Conservation (phyloP, 768 basidiomycete species). For the Termitomyces sp. region DNA sequence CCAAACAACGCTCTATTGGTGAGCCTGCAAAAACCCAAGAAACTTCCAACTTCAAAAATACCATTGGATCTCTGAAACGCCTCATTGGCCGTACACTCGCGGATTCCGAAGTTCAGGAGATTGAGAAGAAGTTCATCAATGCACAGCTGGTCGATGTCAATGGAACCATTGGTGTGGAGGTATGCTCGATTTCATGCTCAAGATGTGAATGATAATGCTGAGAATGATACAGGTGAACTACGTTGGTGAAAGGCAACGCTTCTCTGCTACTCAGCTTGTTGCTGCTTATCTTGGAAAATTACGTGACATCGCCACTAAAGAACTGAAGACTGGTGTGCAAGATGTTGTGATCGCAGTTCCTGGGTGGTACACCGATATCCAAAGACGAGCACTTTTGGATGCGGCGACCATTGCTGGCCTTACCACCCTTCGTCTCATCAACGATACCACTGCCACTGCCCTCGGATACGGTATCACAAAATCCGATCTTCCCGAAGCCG, state of each 20-base stretch:
- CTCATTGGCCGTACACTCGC: conserved; percentile 77
- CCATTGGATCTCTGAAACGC: conserved; percentile 89
- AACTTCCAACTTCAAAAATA: conserved; percentile 97
- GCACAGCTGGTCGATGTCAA: conserved; percentile 81
- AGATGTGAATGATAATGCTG: not conserved
- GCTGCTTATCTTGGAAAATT: conserved; percentile 89
- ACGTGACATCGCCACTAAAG: conserved; percentile 78
- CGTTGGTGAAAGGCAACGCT: conserved; percentile 73
- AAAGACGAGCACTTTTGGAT: conserved; percentile 86
- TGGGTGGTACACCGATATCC: conserved; percentile 94
- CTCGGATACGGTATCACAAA: conserved; percentile 99
- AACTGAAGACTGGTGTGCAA: conserved; percentile 83
- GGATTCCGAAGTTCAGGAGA: conserved; percentile 78
- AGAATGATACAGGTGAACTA: conserved; percentile 68
- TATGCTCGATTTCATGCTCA: conserved; percentile 32
- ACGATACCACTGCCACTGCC: conserved; percentile 93
- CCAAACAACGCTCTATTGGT: conserved; percentile 87
- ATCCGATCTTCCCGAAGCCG: conserved; percentile 86
- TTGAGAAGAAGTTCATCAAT: conserved; percentile 91
- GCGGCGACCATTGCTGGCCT: conserved; percentile 88
- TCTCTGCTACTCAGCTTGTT: conserved; percentile 89
- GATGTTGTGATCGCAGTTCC: conserved; percentile 97
- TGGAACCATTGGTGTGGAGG: conserved; percentile 84
- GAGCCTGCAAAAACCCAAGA: conserved; percentile 97
- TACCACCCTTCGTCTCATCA: conserved; percentile 91